A percentile compares a stretch with the other conserved stretches of the same genome.
phyloP scores from a whole-genome alignment of 176 grass and related monocot genomes.

The Pharus latifolius region DNA sequence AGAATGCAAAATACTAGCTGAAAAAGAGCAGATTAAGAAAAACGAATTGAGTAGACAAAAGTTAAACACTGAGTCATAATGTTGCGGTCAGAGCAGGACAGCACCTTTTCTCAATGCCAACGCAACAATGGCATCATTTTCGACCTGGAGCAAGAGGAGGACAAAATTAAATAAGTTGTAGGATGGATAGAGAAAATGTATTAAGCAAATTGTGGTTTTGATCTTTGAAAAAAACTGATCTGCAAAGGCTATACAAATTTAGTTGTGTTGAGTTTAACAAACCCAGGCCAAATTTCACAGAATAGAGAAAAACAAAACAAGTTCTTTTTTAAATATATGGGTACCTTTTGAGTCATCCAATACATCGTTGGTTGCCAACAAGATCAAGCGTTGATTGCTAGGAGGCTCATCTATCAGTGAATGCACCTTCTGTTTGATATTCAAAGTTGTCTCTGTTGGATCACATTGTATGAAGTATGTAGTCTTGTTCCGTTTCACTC shows the following conservation, averaged over 20 bases:
- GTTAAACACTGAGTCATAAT: neutral
- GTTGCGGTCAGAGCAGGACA: neutral
- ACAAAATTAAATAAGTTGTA: neutral
- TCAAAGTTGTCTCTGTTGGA: constrained; percentile 50
- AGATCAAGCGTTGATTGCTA: constrained; percentile 36
- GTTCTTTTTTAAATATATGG: neutral
- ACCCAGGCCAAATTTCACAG: neutral
- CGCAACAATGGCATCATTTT: constrained; percentile 66
- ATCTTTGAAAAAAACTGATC: neutral
- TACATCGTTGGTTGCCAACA: constrained; percentile 40
- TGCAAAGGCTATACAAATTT: neutral
- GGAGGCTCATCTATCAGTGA: constrained; percentile 36
- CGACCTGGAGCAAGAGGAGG: constrained; percentile 49
- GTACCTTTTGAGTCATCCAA: constrained; percentile 57
- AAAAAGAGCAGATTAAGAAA: neutral
- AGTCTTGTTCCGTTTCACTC: constrained; percentile 72
- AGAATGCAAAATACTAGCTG: neutral
- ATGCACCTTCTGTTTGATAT: constrained; percentile 74
- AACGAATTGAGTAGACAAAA: neutral
- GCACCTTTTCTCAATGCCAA: constrained; percentile 62
- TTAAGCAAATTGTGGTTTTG: neutral
- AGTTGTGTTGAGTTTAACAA: neutral
- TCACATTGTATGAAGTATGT: constrained; percentile 80
- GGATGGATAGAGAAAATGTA: neutral
- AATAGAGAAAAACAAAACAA: neutral